Evolutionary conservation across 2,329 filamentous ascomycete genomes (phyloP).

Genomic region (Septoria petroselini): DNA sequence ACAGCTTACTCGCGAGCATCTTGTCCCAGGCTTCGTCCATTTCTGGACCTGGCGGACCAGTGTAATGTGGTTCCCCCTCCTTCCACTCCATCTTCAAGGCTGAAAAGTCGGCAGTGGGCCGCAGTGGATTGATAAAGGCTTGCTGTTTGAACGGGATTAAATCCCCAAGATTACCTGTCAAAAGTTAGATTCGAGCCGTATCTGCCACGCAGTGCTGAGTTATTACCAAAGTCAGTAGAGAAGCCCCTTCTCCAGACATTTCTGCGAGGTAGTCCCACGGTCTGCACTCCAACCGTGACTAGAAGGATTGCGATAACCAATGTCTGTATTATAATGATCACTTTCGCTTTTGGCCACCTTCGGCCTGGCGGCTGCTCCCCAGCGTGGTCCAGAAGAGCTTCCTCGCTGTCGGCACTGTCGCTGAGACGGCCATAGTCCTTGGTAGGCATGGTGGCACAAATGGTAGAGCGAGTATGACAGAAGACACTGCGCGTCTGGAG

Average conservation of each 20-base stretch:
- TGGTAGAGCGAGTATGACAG: background rate
- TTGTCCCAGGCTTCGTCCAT: constrained; percentile 11
- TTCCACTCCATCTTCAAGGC: constrained; percentile 7
- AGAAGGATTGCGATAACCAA: constrained; percentile 5
- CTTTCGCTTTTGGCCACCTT: background rate
- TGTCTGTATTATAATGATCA: background rate
- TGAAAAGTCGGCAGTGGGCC: constrained; percentile 5
- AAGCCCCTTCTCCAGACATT: background rate
- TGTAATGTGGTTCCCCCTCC: constrained; percentile 6
- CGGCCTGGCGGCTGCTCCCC: background rate
- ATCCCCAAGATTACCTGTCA: constrained; percentile 2
- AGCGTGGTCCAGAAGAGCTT: constrained; percentile 4
- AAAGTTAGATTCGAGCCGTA: background rate
- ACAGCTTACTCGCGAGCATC: constrained; percentile 3
- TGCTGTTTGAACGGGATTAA: constrained; percentile 8
- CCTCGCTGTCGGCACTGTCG: constrained; percentile 1
- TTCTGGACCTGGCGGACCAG: constrained; percentile 2
- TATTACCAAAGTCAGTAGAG: constrained; percentile 4
- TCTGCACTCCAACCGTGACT: background rate
- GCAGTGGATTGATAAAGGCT: constrained; percentile 6
- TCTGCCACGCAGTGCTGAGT: background rate
- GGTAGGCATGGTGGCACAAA: background rate
- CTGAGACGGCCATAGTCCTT: constrained; percentile 1
- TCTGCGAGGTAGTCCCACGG: background rate
- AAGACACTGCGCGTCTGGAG: background rate